Evolutionary conservation across 2,329 filamentous ascomycete genomes (phyloP).

Genomic region (Delphinella strobiligena): DNA sequence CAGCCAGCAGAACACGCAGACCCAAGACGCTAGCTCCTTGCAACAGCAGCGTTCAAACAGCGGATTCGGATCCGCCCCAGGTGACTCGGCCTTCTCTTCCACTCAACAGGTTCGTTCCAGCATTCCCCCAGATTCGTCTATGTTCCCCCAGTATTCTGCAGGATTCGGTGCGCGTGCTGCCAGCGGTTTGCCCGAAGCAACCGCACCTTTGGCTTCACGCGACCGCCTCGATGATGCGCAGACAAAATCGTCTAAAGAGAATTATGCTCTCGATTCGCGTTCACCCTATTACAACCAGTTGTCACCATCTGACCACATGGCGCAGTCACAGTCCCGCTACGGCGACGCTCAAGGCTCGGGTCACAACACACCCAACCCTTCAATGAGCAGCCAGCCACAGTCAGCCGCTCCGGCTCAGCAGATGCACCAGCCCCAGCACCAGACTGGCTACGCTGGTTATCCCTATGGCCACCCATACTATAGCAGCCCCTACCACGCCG

Average conservation of each 20-base stretch:
- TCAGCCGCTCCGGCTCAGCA: slow-evolving; percentile 32
- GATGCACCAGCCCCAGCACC: slow-evolving; percentile 33
- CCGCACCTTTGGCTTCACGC: neutral
- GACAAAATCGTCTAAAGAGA: neutral
- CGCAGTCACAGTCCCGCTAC: slow-evolving; percentile 65
- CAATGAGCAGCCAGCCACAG: slow-evolving; percentile 45
- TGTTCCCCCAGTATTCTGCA: neutral
- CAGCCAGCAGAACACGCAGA: slow-evolving; percentile 36
- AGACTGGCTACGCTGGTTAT: slow-evolving; percentile 41
- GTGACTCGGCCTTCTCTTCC: slow-evolving; percentile 50
- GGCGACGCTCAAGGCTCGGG: slow-evolving; percentile 75
- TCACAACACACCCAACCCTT: slow-evolving; percentile 80
- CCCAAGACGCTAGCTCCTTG: slow-evolving; percentile 58
- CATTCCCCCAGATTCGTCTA: neutral
- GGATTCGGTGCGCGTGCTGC: neutral
- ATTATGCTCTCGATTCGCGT: slow-evolving; percentile 11
- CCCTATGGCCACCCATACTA: slow-evolving; percentile 50
- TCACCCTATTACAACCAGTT: too few relatives aligned
- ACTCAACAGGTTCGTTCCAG: slow-evolving; percentile 34
- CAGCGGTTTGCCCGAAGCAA: neutral
- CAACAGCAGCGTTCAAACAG: slow-evolving; percentile 65
- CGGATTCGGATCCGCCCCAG: slow-evolving; percentile 54
- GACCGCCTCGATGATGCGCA: neutral
- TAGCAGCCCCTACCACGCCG: slow-evolving; percentile 48
- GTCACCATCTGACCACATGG: slow-evolving; percentile 11